Evolutionary conservation across 106 monocot species (phyloP), one percentile per base, ranked within the genome.

Genomic region (Allium sativum): DNA sequence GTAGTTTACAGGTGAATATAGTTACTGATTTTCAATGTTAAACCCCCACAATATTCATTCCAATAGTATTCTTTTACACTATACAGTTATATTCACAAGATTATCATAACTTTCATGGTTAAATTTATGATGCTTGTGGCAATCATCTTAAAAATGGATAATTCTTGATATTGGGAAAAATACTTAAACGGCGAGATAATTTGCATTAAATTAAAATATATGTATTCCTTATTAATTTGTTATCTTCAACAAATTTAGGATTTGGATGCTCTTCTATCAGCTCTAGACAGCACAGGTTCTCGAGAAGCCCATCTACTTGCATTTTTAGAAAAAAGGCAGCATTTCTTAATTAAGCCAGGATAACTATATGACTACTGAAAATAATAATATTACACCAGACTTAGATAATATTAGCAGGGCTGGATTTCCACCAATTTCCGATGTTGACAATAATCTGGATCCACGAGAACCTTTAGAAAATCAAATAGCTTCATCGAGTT

Each of bases 391-490:
- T 20, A 67, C 60, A 64, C 74, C 74, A 65, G 77, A 77, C 20
- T 31, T 61, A 18, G 74, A 76, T 62, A 65, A 59, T 31, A 70
- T 44, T 58, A 81, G 77, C 67, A 86, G 83, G 64, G 72, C 76
- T 75, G 84, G 87, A 45, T 87, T 80, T 61, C 85, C 91, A 40
- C 91, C 88, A 44, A 73, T 88, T 55, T 98, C 96, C 52, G 91
- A 98, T 69, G 68, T 98, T 21, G 91, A 96, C 64, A 96, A 93
- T 64, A 68, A 70, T 66, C 19, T 62, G 45, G 47, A 55, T 64
- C 48, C 69, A 53, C 47, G 64, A n/a, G 72, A 76, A 40, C 40
- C 50, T 12, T 43, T 19, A 11, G 48, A 64, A 14, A 53, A 9
- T 75, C 58, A 55, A 19, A 52, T 22, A 6, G 44, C 43, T 52